These are phyloP conservation scores for Pelargonium australe DNA, from an alignment of 441 rosid species.

Conservation along the genomic window DNA sequence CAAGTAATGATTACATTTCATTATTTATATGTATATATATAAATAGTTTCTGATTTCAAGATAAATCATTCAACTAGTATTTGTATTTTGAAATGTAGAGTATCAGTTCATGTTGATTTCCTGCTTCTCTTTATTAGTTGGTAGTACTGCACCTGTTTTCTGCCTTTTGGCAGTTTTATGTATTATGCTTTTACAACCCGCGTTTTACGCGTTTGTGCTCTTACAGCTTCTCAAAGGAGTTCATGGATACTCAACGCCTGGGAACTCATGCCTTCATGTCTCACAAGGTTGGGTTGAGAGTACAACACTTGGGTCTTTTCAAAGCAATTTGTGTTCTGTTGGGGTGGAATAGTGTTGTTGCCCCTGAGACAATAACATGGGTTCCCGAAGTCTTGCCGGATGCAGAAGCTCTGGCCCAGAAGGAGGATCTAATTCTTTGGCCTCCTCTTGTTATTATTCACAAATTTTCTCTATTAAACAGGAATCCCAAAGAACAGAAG, in stretches of 20 bases:
- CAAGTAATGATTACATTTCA: background rate
- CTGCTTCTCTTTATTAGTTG: background rate
- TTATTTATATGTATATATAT: background rate
- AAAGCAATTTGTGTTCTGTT: conserved; percentile 54
- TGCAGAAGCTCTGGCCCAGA: conserved; percentile 43
- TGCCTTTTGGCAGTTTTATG: conserved; percentile 11
- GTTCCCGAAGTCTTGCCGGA: conserved; percentile 37
- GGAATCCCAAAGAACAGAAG: conserved; percentile 39
- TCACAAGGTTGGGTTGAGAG: conserved; percentile 45
- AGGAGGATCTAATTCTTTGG: conserved; percentile 65
- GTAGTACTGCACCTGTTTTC: conserved; percentile 2
- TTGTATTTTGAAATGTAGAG: background rate
- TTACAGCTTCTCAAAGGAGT: conserved; percentile 55
- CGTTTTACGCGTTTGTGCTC: conserved; percentile 6
- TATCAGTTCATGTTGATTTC: background rate
- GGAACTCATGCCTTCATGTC: conserved; percentile 54
- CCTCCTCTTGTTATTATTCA: conserved; percentile 52
- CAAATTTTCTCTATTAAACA: conserved; percentile 44
- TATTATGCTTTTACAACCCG: background rate
- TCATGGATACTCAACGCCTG: conserved; percentile 44
- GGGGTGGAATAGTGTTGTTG: conserved; percentile 50
- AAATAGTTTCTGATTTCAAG: background rate
- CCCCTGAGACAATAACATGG: conserved; percentile 43
- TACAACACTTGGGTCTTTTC: conserved; percentile 59
- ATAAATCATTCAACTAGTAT: background rate